phyloP scores from a whole-genome alignment of 2,329 filamentous ascomycete genomes.

The Gnomoniopsis smithogilvyi region DNA sequence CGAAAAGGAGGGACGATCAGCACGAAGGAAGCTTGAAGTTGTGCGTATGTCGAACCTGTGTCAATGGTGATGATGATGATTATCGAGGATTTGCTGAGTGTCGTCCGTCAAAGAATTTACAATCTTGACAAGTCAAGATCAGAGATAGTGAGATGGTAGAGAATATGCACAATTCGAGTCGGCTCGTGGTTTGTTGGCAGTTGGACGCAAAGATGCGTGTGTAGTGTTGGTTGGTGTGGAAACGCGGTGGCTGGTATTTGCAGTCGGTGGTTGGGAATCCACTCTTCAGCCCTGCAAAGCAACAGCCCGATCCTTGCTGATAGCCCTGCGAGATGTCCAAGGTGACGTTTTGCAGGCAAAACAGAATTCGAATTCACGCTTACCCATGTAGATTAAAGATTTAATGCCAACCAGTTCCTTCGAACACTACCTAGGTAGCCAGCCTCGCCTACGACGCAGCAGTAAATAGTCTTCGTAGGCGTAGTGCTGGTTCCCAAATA shows the following conservation, averaged over 20 bases:
- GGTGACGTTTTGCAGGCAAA: neutral
- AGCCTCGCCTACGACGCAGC: neutral
- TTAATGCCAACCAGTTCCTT: neutral
- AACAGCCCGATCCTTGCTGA: neutral
- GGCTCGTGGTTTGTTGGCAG: too few relatives aligned
- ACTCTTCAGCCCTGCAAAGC: neutral
- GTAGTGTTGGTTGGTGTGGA: conserved; percentile 14
- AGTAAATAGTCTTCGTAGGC: neutral
- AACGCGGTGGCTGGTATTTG: conserved; percentile 18
- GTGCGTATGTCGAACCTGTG: too few relatives aligned
- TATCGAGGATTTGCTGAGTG: too few relatives aligned
- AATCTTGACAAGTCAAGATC: neutral
- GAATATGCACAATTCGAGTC: too few relatives aligned
- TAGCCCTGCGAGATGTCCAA: neutral
- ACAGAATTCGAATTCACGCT: neutral
- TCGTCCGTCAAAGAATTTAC: too few relatives aligned
- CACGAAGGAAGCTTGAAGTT: too few relatives aligned
- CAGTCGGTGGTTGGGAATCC: conserved; percentile 17
- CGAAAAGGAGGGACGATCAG: neutral
- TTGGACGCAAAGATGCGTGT: too few relatives aligned
- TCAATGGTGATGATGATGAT: neutral
- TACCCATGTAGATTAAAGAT: too few relatives aligned
- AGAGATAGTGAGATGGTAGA: neutral
- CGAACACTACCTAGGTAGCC: neutral
- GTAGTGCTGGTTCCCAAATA: neutral